These are phyloP conservation scores for Cryphonectria japonica DNA, from an alignment of 2,329 filamentous ascomycete genomes.

Conservation along the genomic window DNA sequence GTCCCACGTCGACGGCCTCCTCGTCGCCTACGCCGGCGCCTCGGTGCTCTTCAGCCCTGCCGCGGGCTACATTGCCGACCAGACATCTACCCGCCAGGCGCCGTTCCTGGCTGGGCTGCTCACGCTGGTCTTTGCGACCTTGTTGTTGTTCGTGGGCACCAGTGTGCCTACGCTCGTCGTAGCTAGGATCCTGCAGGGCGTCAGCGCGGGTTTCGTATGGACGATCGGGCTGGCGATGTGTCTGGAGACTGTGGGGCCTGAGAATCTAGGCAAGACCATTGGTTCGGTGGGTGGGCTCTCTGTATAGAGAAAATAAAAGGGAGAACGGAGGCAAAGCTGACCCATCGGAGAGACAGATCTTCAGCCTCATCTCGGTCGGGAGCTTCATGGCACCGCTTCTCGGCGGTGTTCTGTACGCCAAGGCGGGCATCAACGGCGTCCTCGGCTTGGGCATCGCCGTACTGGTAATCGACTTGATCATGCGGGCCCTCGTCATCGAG, in stretches of 20 bases:
- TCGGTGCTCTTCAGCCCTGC: slow-evolving; percentile 55
- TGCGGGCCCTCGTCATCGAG: slow-evolving; percentile 65
- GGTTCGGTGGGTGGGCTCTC: slow-evolving; percentile 49
- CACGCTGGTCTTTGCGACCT: slow-evolving; percentile 56
- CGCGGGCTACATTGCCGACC: slow-evolving; percentile 59
- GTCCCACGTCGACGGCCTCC: slow-evolving; percentile 53
- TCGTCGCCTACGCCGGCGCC: slow-evolving; percentile 58
- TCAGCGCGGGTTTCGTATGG: slow-evolving; percentile 62
- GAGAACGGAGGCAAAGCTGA: slow-evolving; percentile 3
- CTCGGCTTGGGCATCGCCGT: slow-evolving; percentile 60
- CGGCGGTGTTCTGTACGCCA: slow-evolving; percentile 63
- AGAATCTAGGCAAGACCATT: slow-evolving; percentile 64
- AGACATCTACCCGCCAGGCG: slow-evolving; percentile 52
- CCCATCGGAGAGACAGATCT: slow-evolving; percentile 44
- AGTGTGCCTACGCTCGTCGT: slow-evolving; percentile 52
- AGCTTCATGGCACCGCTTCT: slow-evolving; percentile 60
- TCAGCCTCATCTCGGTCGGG: slow-evolving; percentile 62
- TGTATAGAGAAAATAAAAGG: not conserved
- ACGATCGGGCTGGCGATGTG: slow-evolving; percentile 62
- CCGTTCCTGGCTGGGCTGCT: slow-evolving; percentile 62
- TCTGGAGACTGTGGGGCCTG: slow-evolving; percentile 58
- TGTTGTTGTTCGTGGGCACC: slow-evolving; percentile 56
- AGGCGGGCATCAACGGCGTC: slow-evolving; percentile 60
- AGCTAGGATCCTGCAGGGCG: slow-evolving; percentile 60
- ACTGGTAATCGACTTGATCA: slow-evolving; percentile 60